phyloP scores from a whole-genome alignment of 2,329 filamentous ascomycete species.

The Claviceps humidiphila region DNA sequence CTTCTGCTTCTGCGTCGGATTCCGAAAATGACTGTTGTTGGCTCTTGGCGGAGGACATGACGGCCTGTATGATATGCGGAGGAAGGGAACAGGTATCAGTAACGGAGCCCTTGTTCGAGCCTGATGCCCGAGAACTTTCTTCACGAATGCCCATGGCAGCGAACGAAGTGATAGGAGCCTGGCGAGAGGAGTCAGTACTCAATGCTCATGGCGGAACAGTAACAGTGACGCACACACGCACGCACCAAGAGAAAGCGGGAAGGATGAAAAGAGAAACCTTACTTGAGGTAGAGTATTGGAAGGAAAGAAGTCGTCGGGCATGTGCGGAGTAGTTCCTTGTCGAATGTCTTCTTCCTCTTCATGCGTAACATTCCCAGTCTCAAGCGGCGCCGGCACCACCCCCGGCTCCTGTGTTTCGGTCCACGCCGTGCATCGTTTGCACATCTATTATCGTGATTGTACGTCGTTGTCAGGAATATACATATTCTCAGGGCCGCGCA shows the following conservation, averaged over 20 bases:
- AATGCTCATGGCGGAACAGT: background rate
- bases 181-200: conserved; percentile 5
- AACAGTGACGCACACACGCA: too few species aligned
- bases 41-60: background rate
- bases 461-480: too few species aligned
- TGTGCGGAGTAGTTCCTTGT: conserved; percentile 1
- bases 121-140: background rate
- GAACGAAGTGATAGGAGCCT: conserved; percentile 16
- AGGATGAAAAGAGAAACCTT: background rate
- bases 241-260: background rate
- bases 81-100: background rate
- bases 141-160: conserved; percentile 12
- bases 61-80: background rate
- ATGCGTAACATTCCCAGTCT: conserved; percentile 19
- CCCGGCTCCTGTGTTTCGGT: conserved; percentile 21
- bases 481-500: background rate
- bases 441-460: conserved; percentile 14
- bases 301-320: conserved; percentile 15
- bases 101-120: background rate
- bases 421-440: conserved; percentile 23
- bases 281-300: conserved; percentile 11
- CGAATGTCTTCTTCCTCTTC: conserved; percentile 15
- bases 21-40: background rate
- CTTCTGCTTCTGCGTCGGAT: background rate
- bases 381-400: conserved; percentile 16